Evolutionary conservation across 2,329 filamentous ascomycete genomes (phyloP).

Genomic region (Rutstroemia sp.): DNA sequence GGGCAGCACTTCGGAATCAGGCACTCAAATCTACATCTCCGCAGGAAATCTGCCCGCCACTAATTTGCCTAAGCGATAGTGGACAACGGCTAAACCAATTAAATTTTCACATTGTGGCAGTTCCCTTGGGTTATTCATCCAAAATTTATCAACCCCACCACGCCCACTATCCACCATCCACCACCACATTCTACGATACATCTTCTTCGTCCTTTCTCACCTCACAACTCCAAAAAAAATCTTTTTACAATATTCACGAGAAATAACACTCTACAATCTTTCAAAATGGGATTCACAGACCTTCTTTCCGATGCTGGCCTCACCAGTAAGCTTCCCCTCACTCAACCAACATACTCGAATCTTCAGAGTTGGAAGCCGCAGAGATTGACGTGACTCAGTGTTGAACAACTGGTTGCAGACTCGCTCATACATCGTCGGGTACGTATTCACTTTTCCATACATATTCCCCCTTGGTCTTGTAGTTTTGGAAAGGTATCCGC

Average conservation of each 20-base stretch:
- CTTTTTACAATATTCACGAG: background rate
- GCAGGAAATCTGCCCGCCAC: background rate
- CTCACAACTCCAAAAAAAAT: background rate
- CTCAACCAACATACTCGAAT: background rate
- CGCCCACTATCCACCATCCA: conserved; percentile 2
- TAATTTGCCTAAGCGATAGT: conserved; percentile 5
- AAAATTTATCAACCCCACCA: conserved; percentile 9
- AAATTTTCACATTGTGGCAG: conserved; percentile 5
- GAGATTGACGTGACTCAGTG: conserved; percentile 39
- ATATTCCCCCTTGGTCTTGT: conserved; percentile 14
- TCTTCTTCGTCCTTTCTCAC: conserved; percentile 4
- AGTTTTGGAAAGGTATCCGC: conserved; percentile 12
- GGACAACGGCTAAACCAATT: conserved; percentile 2
- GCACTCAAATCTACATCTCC: background rate
- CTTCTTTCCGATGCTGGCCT: conserved; percentile 59
- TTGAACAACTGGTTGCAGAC: conserved; percentile 68
- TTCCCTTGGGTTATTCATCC: conserved; percentile 2
- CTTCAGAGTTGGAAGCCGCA: conserved; percentile 12
- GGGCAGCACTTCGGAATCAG: background rate
- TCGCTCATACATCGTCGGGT: conserved; percentile 78
- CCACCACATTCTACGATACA: conserved; percentile 1
- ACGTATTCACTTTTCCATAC: conserved; percentile 36
- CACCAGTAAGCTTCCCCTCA: conserved; percentile 36
- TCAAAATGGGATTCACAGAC: conserved; percentile 61
- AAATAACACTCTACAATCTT: conserved; percentile 7